Conservation (phyloP, 2,329 filamentous ascomycete genomes). For the Seiridium cupressi region DNA sequence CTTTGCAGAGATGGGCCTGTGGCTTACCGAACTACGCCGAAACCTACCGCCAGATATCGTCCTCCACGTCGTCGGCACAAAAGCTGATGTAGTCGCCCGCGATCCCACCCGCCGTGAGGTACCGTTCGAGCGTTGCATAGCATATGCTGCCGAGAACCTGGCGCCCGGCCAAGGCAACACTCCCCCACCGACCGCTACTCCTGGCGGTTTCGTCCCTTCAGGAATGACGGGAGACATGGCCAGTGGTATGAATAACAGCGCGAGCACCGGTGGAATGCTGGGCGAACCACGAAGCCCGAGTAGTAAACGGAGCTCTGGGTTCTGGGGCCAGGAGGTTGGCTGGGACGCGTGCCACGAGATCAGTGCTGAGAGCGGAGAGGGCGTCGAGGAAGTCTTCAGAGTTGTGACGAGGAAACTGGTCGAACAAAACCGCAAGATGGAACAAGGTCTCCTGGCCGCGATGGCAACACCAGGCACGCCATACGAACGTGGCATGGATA, state of each 20-base stretch:
- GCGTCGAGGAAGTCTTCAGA: conserved; percentile 93
- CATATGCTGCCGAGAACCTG: conserved; percentile 90
- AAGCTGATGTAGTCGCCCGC: conserved; percentile 83
- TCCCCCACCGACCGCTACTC: conserved; percentile 62
- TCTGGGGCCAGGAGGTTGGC: conserved; percentile 89
- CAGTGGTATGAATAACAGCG: neutral
- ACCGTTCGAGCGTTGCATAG: conserved; percentile 92
- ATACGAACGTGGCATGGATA: conserved; percentile 33
- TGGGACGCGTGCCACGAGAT: conserved; percentile 99
- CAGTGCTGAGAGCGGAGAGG: conserved; percentile 88
- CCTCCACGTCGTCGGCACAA: conserved; percentile 92
- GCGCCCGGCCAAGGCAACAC: conserved; percentile 68
- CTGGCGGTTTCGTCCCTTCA: conserved; percentile 24
- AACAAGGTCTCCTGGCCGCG: conserved; percentile 56
- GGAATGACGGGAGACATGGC: conserved; percentile 23
- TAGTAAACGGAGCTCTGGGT: conserved; percentile 68
- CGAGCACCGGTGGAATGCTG: conserved; percentile 32
- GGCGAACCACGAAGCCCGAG: conserved; percentile 58
- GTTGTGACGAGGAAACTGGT: conserved; percentile 62
- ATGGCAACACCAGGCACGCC: conserved; percentile 50
- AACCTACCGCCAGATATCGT: conserved; percentile 78
- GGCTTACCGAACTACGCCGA: conserved; percentile 80
- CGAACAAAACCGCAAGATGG: conserved; percentile 63
- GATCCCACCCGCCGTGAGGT: conserved; percentile 79
- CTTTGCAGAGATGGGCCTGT: conserved; percentile 89